Evolutionary conservation across 352 stramenopile species (phyloP).

Genomic region (Elongisporangium senticosum): DNA sequence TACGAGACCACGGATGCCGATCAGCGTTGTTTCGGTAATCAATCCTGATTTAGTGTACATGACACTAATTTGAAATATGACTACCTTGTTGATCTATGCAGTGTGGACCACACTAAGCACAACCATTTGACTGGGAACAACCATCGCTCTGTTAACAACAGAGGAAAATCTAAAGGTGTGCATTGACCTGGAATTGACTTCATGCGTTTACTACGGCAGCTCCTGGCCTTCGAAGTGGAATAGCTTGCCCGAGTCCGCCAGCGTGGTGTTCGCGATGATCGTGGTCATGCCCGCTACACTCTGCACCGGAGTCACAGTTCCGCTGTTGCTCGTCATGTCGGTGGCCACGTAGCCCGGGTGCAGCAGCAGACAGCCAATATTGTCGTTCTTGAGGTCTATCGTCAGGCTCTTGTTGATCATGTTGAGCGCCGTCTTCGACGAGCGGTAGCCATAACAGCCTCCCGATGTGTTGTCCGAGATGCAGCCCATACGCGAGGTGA

Average conservation of each 20-base stretch:
- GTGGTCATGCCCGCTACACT: constrained; percentile 23
- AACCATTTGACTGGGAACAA: too few relatives aligned
- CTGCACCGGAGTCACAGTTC: constrained; percentile 15
- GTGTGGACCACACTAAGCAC: too few relatives aligned
- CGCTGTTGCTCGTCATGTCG: constrained; percentile 30
- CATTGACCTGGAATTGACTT: too few relatives aligned
- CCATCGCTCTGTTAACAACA: too few relatives aligned
- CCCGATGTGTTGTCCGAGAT: constrained; percentile 49
- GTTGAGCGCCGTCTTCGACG: constrained; percentile 78
- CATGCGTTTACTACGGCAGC: constrained; percentile 24
- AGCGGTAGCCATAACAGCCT: constrained; percentile 57
- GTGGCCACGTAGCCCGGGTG: constrained; percentile 64
- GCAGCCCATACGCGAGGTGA: constrained; percentile 59
- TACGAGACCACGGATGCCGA: too few relatives aligned
- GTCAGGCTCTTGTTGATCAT: constrained; percentile 56
- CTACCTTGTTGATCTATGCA: too few relatives aligned
- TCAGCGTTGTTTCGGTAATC: too few relatives aligned
- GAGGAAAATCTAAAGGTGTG: too few relatives aligned
- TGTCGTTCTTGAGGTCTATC: constrained; percentile 36
- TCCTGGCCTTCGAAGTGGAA: constrained; percentile 24
- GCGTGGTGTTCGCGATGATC: constrained; percentile 19
- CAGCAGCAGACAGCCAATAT: constrained; percentile 48
- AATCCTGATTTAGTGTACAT: too few relatives aligned
- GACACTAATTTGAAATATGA: too few relatives aligned
- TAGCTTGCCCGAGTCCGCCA: constrained; percentile 29